These are phyloP conservation scores for Melastoma malabathricum DNA, from an alignment of 345 rosid genomes.

Conservation along the genomic window DNA sequence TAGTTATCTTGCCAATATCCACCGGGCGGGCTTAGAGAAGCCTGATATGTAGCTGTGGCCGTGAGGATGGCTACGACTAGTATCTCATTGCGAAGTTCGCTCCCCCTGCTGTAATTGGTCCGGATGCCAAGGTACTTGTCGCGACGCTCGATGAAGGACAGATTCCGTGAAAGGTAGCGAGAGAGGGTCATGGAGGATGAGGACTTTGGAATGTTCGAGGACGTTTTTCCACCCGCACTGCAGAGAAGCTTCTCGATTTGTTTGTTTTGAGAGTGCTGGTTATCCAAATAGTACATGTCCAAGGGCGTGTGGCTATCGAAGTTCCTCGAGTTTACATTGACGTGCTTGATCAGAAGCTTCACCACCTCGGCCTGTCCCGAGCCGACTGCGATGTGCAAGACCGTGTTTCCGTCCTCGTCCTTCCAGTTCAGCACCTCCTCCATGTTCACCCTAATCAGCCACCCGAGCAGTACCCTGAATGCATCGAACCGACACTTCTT, in stretches of 20 bases:
- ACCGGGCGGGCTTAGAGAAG: constrained; percentile 3
- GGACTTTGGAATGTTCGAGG: neutral
- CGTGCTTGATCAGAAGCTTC: neutral
- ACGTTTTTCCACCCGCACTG: neutral
- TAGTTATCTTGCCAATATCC: constrained; percentile 5
- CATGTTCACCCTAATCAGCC: constrained; percentile 1
- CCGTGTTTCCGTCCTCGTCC: constrained; percentile 1
- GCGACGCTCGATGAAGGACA: neutral
- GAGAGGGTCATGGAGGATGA: neutral
- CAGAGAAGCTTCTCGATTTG: neutral
- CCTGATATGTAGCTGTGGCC: constrained; percentile 7
- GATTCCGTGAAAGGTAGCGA: neutral
- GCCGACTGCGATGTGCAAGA: neutral
- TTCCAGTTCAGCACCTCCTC: neutral
- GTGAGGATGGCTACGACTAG: constrained; percentile 6
- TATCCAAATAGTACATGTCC: neutral
- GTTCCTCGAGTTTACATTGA: constrained; percentile 3
- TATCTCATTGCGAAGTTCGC: neutral
- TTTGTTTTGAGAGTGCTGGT: too few relatives aligned
- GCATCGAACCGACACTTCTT: constrained; percentile 2
- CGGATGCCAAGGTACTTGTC: constrained; percentile 2
- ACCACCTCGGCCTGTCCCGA: neutral
- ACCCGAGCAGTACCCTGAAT: constrained; percentile 6
- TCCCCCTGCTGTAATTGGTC: neutral
- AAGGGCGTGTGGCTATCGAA: constrained; percentile 2